Base-by-base conservation (phyloP, 345 rosid species). In the Reutealis trisperma region DNA sequence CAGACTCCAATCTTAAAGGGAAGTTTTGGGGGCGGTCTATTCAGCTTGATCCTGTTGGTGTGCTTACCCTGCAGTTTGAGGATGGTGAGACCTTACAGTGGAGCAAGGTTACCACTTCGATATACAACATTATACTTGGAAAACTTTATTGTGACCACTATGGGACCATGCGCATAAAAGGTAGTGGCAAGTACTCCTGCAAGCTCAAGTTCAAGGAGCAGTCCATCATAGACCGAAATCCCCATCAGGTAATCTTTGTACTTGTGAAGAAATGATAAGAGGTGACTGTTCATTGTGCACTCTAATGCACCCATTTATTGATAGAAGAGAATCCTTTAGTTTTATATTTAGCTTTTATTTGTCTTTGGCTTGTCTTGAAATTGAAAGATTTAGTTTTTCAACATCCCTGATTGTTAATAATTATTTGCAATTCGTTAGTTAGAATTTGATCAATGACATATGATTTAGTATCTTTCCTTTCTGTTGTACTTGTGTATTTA, bases 51-150 rank as follows among this genome's bases (percentile, higher is more conserved):
- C 99, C 99, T 69, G 97, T 96, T 24, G 99, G 99, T 77, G 73
- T 88, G 47, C 89, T 94, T 63, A 91, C 95, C 59, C 74, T 96
- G 76, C 98, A 87, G 83, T 94, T 96, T 82, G 98, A 94, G 72
- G 94, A 92, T 82, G 97, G 97, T 24, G 97, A 92, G 83, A 90
- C 82, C 52, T 96, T 90, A 69, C 98, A 92, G 64, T 94, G 99
- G 99, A 92, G 97, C 91, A 96, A 96, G 83, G 98, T 96, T 78
- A 96, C 99, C 75, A 94, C 99, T 71, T 96, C 99, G 9, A 96
- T 94, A 79, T 94, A 96, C 90, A 96, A 96, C 85, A 96, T 94
- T 77, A 96, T 96, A 82, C 89, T 96, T 0, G 98, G 99, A 42
- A 96, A 93, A 85, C 89, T 96, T 77, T 96, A 96, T 79, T 94